Evolutionary conservation across 1,139 yeast genomes (phyloP).

Genomic region (Entelexis paramagnoliae): DNA sequence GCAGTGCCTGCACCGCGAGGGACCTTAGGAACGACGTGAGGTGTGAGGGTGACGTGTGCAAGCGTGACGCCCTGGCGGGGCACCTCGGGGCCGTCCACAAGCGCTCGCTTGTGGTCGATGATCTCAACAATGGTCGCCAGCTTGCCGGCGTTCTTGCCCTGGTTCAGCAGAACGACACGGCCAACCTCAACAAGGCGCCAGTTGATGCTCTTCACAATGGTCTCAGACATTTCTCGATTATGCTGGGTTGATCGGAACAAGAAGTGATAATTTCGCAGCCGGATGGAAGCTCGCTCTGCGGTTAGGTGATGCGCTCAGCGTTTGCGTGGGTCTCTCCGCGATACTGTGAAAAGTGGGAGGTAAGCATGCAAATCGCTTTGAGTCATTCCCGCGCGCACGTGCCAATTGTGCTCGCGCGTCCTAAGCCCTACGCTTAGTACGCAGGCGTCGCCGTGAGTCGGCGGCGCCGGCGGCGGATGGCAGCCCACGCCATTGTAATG

Average conservation of each 20-base stretch:
- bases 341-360: slow-evolving; percentile 1
- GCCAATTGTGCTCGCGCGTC: not conserved
- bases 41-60: slow-evolving; percentile 85
- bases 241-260: slow-evolving; percentile 22
- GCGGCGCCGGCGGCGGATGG: no score
- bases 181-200: slow-evolving; percentile 99
- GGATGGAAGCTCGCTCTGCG: slow-evolving; percentile 3
- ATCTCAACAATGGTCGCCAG: slow-evolving; percentile 92
- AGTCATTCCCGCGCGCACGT: not conserved
- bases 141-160: slow-evolving; percentile 57
- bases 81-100: slow-evolving; percentile 94
- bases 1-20: slow-evolving; percentile 93
- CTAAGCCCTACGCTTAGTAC: slow-evolving; percentile 3
- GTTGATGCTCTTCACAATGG: slow-evolving; percentile 89
- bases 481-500: no score
- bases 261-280: slow-evolving; percentile 7
- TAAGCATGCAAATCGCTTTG: not conserved
- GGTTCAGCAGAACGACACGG: slow-evolving; percentile 89
- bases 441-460: not conserved
- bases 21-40: slow-evolving; percentile 69
- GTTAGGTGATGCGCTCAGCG: slow-evolving; percentile 7
- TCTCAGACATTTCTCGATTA: slow-evolving; percentile 42
- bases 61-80: slow-evolving; percentile 87
- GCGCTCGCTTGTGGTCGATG: slow-evolving; percentile 97
- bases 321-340: slow-evolving; percentile 8